Evolutionary conservation across 108 stramenopile species (phyloP).

Genomic region (Fragilaria crotonensis): DNA sequence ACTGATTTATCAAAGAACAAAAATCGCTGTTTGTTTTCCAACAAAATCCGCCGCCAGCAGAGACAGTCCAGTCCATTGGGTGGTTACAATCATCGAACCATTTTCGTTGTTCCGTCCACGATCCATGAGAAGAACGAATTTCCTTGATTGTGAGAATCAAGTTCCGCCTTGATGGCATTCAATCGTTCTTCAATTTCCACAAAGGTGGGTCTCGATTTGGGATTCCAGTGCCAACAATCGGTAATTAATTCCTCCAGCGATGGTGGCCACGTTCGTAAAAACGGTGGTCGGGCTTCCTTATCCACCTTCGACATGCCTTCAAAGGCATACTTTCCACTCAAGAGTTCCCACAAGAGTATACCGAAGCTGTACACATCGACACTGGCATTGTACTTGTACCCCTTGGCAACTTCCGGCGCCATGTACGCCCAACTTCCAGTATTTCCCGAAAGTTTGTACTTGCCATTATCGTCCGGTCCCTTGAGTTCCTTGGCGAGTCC

Average conservation of each 20-base stretch:
- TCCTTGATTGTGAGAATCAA: neutral
- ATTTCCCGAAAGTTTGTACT: slow-evolving; percentile 54
- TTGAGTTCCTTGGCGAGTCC: slow-evolving; percentile 62
- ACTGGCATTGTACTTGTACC: slow-evolving; percentile 29
- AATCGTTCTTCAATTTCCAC: neutral
- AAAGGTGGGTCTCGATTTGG: neutral
- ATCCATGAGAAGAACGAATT: too few species aligned
- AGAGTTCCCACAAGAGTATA: slow-evolving; percentile 45
- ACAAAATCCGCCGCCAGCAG: too few species aligned
- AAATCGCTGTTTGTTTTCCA: too few species aligned
- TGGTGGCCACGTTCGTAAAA: neutral
- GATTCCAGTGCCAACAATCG: neutral
- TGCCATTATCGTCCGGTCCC: slow-evolving; percentile 25
- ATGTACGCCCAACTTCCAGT: slow-evolving; percentile 48
- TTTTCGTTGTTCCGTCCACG: too few species aligned
- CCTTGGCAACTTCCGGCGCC: slow-evolving; percentile 46
- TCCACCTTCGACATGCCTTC: neutral
- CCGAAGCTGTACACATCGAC: slow-evolving; percentile 63
- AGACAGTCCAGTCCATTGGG: too few species aligned
- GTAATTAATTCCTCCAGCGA: neutral
- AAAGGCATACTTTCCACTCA: neutral
- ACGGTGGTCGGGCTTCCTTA: neutral
- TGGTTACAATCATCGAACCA: too few species aligned
- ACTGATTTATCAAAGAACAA: too few species aligned
- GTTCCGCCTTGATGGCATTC: neutral